These are phyloP conservation scores for Epichloe sp. DNA, from an alignment of 2,329 filamentous ascomycete species.

Conservation along the genomic window DNA sequence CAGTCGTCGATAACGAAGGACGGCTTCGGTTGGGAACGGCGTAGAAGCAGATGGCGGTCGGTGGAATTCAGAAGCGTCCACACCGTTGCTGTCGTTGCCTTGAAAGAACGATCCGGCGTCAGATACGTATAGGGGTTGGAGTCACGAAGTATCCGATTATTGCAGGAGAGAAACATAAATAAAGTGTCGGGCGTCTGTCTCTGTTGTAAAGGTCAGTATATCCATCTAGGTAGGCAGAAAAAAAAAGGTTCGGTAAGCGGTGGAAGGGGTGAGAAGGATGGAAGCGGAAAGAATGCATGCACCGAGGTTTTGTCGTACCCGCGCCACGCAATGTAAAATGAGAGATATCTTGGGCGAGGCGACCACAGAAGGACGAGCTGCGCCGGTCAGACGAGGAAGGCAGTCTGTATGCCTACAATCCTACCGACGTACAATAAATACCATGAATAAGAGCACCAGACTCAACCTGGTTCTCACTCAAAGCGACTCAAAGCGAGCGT, in stretches of 20 bases:
- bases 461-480: not conserved
- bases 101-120: not conserved
- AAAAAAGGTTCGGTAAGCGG: not conserved
- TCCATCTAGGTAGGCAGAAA: not conserved
- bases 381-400: not conserved
- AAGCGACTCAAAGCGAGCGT: not conserved
- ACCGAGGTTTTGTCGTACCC: not conserved
- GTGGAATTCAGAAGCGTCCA: not conserved
- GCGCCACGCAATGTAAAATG: not conserved
- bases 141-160: not conserved
- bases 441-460: too few relatives aligned
- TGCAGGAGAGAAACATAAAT: not conserved
- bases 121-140: not conserved
- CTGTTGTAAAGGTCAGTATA: not conserved
- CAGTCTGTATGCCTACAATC: not conserved
- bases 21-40: not conserved
- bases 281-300: constrained; percentile 4
- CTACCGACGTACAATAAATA: too few relatives aligned
- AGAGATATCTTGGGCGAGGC: not conserved
- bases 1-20: not conserved
- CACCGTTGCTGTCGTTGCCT: not conserved
- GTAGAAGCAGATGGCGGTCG: not conserved
- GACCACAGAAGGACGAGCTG: not conserved
- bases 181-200: not conserved
- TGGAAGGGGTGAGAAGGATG: not conserved